Conservation (phyloP, 1,284 basidiomycete genomes). For the Pseudozyma tsukubaensis region DNA sequence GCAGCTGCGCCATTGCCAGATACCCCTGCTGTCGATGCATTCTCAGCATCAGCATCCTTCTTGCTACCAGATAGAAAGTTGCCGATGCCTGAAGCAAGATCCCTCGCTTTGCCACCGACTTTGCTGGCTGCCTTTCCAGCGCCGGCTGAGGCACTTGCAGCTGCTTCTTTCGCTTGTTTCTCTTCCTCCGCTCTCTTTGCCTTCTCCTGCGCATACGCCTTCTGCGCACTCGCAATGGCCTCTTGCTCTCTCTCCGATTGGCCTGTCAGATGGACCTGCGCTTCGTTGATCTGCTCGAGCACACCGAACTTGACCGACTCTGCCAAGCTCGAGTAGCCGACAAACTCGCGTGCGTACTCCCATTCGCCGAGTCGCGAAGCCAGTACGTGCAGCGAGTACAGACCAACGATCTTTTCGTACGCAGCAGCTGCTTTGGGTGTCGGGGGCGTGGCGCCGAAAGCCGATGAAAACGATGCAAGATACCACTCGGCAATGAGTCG, state of each 20-base stretch:
- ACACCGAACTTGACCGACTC: constrained; percentile 42
- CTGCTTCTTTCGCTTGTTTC: constrained; percentile 37
- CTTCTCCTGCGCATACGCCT: constrained; percentile 48
- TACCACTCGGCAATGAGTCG: constrained; percentile 58
- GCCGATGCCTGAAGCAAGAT: constrained; percentile 27
- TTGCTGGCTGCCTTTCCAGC: constrained; percentile 14
- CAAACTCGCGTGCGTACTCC: constrained; percentile 57
- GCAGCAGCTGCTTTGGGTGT: constrained; percentile 38
- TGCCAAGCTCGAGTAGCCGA: constrained; percentile 52
- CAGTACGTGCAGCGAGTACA: constrained; percentile 58
- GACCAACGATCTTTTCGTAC: constrained; percentile 52
- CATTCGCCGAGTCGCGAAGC: constrained; percentile 53
- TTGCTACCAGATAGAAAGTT: constrained; percentile 30
- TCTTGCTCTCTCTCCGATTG: constrained; percentile 41
- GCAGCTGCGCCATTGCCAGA: constrained; percentile 1
- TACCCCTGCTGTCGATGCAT: background rate
- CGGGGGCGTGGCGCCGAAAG: constrained; percentile 24
- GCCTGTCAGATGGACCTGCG: constrained; percentile 23
- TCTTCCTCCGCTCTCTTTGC: constrained; percentile 39
- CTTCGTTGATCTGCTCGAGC: constrained; percentile 46
- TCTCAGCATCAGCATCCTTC: constrained; percentile 9
- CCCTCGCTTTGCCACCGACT: constrained; percentile 22
- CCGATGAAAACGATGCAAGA: constrained; percentile 44
- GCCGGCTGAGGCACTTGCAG: constrained; percentile 10
- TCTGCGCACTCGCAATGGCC: constrained; percentile 27